Evolutionary conservation across 805 yeast species (phyloP).

Genomic region (Kluyveromyces nonfermentans): DNA sequence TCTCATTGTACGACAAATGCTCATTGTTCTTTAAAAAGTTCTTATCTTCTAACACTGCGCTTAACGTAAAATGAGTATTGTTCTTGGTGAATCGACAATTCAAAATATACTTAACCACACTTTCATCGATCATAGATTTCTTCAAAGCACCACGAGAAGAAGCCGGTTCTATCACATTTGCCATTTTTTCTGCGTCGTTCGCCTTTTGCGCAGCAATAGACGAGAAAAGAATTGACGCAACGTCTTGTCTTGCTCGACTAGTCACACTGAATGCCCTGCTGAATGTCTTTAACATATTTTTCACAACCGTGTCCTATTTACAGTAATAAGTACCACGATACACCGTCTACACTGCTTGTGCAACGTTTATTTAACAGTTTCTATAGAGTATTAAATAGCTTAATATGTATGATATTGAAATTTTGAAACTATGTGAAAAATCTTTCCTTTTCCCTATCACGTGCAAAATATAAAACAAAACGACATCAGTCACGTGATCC

Average conservation of each 20-base stretch:
- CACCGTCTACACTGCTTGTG: no score
- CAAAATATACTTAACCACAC: slow-evolving; percentile 54
- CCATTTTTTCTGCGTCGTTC: background rate
- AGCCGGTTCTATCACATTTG: slow-evolving; percentile 1
- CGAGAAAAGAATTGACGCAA: slow-evolving; percentile 2
- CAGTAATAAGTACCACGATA: background rate
- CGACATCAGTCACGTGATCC: background rate
- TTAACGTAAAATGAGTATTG: slow-evolving; percentile 71
- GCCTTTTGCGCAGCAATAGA: background rate
- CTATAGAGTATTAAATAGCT: no score
- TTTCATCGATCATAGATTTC: slow-evolving; percentile 14
- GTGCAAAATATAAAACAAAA: background rate
- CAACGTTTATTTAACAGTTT: no score
- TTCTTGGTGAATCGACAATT: slow-evolving; percentile 73
- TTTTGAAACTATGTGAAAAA: background rate
- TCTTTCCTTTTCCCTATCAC: background rate
- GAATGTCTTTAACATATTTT: slow-evolving; percentile 8
- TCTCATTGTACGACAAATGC: slow-evolving; percentile 48
- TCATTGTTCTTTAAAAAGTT: slow-evolving; percentile 50
- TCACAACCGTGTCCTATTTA: background rate
- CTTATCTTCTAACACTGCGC: slow-evolving; percentile 58
- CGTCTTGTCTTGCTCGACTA: slow-evolving; percentile 4
- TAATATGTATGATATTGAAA: no score
- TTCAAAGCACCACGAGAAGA: background rate
- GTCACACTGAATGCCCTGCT: slow-evolving; percentile 11